Conservation (phyloP, 805 yeast species). For the Metschnikowia aberdeeniae region DNA sequence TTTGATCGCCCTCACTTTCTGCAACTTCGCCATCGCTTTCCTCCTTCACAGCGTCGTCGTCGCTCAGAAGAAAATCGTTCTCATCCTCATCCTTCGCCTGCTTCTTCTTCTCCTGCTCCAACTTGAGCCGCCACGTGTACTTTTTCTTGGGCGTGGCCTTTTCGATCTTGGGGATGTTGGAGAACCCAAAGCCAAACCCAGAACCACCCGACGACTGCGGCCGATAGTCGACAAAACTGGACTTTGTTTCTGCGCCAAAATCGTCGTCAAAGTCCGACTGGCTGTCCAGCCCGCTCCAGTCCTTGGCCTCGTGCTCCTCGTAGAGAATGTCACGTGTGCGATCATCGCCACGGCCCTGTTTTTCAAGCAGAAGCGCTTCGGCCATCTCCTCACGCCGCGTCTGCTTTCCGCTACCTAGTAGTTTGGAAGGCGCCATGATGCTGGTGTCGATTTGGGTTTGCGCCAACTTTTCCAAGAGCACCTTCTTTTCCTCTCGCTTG, state of each 20-base stretch:
- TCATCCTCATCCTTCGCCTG: conserved; percentile 51
- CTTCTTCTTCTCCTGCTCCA: conserved; percentile 38
- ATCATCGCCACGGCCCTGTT: conserved; percentile 66
- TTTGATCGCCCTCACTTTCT: conserved; percentile 10
- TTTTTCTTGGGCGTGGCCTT: conserved; percentile 37
- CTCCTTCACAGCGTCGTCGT: conserved; percentile 19
- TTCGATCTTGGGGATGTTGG: conserved; percentile 47
- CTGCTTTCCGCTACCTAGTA: conserved; percentile 68
- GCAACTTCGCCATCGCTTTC: conserved; percentile 12
- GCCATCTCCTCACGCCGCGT: conserved; percentile 65
- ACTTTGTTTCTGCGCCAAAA: conserved; percentile 8
- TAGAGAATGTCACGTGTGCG: conserved; percentile 58
- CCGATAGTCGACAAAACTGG: conserved; percentile 65
- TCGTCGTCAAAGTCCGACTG: conserved; percentile 2
- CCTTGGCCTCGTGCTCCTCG: conserved; percentile 61
- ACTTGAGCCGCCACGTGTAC: conserved; percentile 64
- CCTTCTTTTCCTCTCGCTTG: conserved; percentile 82
- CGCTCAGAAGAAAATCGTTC: conserved; percentile 48
- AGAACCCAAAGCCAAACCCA: conserved; percentile 70
- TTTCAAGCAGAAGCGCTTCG: conserved; percentile 73
- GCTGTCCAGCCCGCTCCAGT: conserved; percentile 43
- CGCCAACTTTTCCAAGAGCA: conserved; percentile 66
- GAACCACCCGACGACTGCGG: conserved; percentile 57
- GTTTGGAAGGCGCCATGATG: conserved; percentile 65
- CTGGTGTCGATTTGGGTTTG: conserved; percentile 68